Conservation (phyloP, 2,329 filamentous ascomycete species). For the Stagonosporopsis cucurbitacearum region DNA sequence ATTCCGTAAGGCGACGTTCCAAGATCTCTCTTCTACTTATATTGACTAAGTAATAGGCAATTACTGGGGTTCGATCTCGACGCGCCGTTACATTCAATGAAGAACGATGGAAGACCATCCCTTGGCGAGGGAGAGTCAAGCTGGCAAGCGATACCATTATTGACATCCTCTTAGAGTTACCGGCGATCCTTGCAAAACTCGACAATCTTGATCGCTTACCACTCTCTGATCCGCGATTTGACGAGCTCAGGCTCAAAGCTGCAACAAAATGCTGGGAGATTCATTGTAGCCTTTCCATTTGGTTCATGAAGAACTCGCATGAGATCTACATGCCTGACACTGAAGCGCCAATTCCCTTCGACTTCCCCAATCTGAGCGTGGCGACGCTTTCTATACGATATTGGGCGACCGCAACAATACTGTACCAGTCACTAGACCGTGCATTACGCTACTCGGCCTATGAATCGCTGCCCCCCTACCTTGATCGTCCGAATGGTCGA, state of each 20-base stretch:
- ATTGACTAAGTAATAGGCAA: slow-evolving; percentile 20
- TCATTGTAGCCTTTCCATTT: slow-evolving; percentile 29
- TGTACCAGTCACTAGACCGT: slow-evolving; percentile 31
- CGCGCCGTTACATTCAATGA: slow-evolving; percentile 40
- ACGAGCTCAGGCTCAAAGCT: slow-evolving; percentile 13
- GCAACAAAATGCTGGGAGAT: slow-evolving; percentile 28
- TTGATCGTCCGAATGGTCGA: slow-evolving; percentile 28
- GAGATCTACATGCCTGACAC: slow-evolving; percentile 22
- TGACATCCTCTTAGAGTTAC: slow-evolving; percentile 43
- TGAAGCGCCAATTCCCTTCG: slow-evolving; percentile 19
- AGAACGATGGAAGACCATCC: slow-evolving; percentile 45
- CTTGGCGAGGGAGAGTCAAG: slow-evolving; percentile 43
- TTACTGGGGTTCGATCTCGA: slow-evolving; percentile 45
- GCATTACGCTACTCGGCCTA: slow-evolving; percentile 15
- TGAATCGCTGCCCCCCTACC: slow-evolving; percentile 16
- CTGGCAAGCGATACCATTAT: slow-evolving; percentile 44
- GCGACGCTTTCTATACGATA: slow-evolving; percentile 33
- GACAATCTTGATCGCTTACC: slow-evolving; percentile 25
- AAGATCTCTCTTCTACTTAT: neutral
- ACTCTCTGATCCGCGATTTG: slow-evolving; percentile 1
- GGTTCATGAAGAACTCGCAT: slow-evolving; percentile 21
- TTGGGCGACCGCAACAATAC: slow-evolving; percentile 31
- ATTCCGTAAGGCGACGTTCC: neutral
- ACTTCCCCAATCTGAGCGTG: slow-evolving; percentile 23
- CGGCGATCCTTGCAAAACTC: slow-evolving; percentile 39